These are phyloP conservation scores for Aegilops sharonensis DNA, from an alignment of 176 grass and related monocot species.

Conservation along the genomic window DNA sequence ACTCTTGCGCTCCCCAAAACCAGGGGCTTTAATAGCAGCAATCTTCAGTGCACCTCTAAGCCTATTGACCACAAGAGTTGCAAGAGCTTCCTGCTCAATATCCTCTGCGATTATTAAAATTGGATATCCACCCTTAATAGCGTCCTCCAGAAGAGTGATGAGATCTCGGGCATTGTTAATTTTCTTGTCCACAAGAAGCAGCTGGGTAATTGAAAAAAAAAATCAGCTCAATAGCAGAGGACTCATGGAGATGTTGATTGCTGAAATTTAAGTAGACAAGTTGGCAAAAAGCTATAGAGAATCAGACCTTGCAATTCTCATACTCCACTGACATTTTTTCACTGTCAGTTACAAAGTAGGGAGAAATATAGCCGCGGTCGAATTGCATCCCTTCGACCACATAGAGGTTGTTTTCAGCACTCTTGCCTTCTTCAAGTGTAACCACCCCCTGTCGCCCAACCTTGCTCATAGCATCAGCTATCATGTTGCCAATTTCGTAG, in stretches of 20 bases:
- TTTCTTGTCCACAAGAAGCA: constrained; percentile 76
- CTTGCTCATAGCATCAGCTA: constrained; percentile 68
- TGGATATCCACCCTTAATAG: constrained; percentile 54
- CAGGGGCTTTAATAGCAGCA: constrained; percentile 67
- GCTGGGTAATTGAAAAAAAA: constrained; percentile 20
- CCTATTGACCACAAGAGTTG: constrained; percentile 75
- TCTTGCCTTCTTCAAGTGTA: constrained; percentile 67
- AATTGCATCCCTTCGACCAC: constrained; percentile 77
- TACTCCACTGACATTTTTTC: constrained; percentile 64
- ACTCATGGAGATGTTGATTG: neutral
- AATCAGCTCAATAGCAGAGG: neutral
- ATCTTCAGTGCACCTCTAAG: constrained; percentile 69
- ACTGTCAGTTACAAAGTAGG: constrained; percentile 79
- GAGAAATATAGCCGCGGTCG: constrained; percentile 71
- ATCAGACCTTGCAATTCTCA: constrained; percentile 69
- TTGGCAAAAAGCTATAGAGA: neutral
- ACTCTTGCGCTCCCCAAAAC: constrained; percentile 77
- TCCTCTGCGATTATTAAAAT: constrained; percentile 68
- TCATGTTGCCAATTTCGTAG: constrained; percentile 64
- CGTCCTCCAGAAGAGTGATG: constrained; percentile 52
- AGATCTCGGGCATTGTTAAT: constrained; percentile 72
- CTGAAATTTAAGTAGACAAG: neutral
- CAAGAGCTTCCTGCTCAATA: constrained; percentile 81
- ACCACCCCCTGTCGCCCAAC: constrained; percentile 66
- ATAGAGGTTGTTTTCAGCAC: constrained; percentile 62